Conservation (phyloP, 2,329 filamentous ascomycete genomes). For the Stachybotrys echinatus region DNA sequence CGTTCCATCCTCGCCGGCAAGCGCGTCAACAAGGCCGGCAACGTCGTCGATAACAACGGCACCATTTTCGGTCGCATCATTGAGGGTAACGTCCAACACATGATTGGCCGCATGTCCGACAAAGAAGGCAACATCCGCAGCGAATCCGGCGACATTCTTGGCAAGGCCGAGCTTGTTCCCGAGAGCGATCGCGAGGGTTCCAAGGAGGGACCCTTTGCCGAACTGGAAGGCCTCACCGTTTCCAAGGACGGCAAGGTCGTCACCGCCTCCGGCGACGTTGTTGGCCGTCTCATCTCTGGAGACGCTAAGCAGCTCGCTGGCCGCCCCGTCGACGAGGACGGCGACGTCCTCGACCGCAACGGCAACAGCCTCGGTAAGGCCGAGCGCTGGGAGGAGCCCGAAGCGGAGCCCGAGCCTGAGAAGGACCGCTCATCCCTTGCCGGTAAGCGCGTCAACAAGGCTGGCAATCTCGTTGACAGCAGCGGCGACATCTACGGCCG, state of each 20-base stretch:
- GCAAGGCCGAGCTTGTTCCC: slow-evolving; percentile 61
- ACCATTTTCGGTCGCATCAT: slow-evolving; percentile 59
- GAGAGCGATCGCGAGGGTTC: slow-evolving; percentile 58
- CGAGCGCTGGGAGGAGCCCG: slow-evolving; percentile 52
- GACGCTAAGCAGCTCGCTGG: slow-evolving; percentile 69
- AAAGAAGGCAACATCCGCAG: slow-evolving; percentile 68
- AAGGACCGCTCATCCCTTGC: slow-evolving; percentile 58
- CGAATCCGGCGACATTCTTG: slow-evolving; percentile 66
- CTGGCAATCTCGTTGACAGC: slow-evolving; percentile 55
- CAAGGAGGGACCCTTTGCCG: slow-evolving; percentile 65
- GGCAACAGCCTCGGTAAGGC: slow-evolving; percentile 53
- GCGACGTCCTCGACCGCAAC: slow-evolving; percentile 76
- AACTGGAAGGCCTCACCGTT: slow-evolving; percentile 59
- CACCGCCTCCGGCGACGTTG: slow-evolving; percentile 61
- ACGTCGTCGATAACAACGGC: slow-evolving; percentile 49
- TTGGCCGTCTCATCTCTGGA: slow-evolving; percentile 66
- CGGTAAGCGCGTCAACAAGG: slow-evolving; percentile 68
- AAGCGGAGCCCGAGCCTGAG: slow-evolving; percentile 44
- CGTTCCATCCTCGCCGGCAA: slow-evolving; percentile 63
- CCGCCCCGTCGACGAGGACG: slow-evolving; percentile 72
- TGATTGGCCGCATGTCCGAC: slow-evolving; percentile 65
- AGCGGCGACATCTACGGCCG: slow-evolving; percentile 55
- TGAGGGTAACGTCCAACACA: slow-evolving; percentile 58
- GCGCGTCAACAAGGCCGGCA: slow-evolving; percentile 66
- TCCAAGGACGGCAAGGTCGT: slow-evolving; percentile 65